Percentiles rank a stretch among this genome's conserved stretches.
Evolutionary conservation across 2,329 filamentous ascomycete species (phyloP).

Genomic region (Pseudopithomyces maydicus): DNA sequence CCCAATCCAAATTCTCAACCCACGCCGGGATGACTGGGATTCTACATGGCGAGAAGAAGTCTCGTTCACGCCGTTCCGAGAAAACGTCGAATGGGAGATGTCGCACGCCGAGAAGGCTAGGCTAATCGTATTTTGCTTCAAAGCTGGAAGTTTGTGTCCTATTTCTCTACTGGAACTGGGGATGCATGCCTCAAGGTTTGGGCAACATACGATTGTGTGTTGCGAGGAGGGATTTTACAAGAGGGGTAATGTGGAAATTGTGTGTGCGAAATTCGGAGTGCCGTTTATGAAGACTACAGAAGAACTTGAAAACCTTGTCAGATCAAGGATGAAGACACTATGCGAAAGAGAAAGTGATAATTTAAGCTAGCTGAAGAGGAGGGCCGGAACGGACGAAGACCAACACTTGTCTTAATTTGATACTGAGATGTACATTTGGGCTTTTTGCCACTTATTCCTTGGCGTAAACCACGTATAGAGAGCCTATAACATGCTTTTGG

Average conservation of each 20-base stretch:
- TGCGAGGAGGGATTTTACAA: constrained; percentile 61
- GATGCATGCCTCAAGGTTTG: constrained; percentile 48
- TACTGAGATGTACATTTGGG: no score
- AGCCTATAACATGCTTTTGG: no score
- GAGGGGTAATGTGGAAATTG: constrained; percentile 65
- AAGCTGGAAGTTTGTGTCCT: constrained; percentile 56
- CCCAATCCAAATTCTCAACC: constrained; percentile 62
- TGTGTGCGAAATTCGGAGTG: constrained; percentile 54
- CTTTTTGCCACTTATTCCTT: no score
- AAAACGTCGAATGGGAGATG: constrained; percentile 68
- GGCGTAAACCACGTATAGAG: no score
- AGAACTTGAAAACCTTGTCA: constrained; percentile 45
- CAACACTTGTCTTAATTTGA: no score
- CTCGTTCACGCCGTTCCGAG: constrained; percentile 54
- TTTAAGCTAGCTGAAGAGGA: background rate
- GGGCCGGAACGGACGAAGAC: no score
- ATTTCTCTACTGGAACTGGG: constrained; percentile 66
- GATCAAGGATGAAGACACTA: constrained; percentile 19
- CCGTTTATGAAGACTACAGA: constrained; percentile 51
- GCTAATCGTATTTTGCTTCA: constrained; percentile 63
- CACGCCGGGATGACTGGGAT: constrained; percentile 63
- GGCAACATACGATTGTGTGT: constrained; percentile 56
- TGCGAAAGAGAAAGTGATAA: constrained; percentile 1
- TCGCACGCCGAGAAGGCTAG: constrained; percentile 60
- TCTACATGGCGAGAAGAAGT: constrained; percentile 61